Evolutionary conservation across 2,329 filamentous ascomycete genomes (phyloP), one percentile per base, ranked within the genome.

Genomic region (Pseudopithomyces chartarum): DNA sequence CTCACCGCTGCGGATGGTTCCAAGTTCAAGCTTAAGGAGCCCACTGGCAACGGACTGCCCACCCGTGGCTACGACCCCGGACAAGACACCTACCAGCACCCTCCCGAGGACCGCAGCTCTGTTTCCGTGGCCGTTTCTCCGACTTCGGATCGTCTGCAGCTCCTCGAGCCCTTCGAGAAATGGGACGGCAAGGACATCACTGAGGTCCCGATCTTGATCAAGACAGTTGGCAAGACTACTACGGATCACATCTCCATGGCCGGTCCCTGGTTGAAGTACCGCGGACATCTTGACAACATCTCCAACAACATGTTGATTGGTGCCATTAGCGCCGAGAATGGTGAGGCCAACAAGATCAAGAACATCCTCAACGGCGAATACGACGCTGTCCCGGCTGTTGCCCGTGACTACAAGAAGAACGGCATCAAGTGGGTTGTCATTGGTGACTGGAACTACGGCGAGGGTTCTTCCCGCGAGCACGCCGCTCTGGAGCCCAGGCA

Each of bases 231-330:
- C 79, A 97, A 98, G 88, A 97, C 92, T 65, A 97, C 93, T 64
- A 97, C 93, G 63, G 93, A 97, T 76, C 92, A 97, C 83, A 97
- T 97, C 81, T 97, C 92, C 61, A 96, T 96, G 91, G 93, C 92
- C 67, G 92, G 93, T 66, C 92, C 93, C 61, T 97, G 93, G 93
- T 84, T 98, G 79, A 97, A 97, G 86, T 98, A 97, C 87, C 92
- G 94, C 86, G 94, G 94, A 62, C 94, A 98, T 78, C 85, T 98
- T 73, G 94, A 97, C 87, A 98, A 98, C 87, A 97, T 98, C 82
- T 97, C 93, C 76, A 97, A 98, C 88, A 98, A 98, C 87, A 96
- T 97, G 92, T 82, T 98, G 78, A 97, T 98, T 70, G 94, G 94
- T 82, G 95, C 95, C 73, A 91, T 92, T 82, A 99, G 97, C 82